Evolutionary conservation across 2,329 filamentous ascomycete genomes (phyloP).

Genomic region (Pseudocercospora eumusae): DNA sequence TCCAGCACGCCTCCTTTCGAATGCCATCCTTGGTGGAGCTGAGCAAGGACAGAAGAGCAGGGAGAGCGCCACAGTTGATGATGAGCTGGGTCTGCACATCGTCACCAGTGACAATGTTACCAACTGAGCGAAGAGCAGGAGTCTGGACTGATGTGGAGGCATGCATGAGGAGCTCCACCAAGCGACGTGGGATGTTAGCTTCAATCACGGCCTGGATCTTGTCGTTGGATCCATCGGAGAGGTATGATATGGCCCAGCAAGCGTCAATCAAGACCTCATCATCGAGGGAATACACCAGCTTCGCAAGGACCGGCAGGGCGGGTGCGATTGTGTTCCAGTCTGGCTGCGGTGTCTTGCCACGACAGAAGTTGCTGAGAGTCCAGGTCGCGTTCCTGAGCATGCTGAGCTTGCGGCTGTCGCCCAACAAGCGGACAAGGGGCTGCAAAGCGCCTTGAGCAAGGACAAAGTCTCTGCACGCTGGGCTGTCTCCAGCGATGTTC

Average conservation of each 20-base stretch:
- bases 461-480: slow-evolving; percentile 95
- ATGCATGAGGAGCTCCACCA: slow-evolving; percentile 97
- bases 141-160: slow-evolving; percentile 98
- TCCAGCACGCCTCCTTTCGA: slow-evolving; percentile 99
- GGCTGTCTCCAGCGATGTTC: slow-evolving; percentile 98
- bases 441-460: slow-evolving; percentile 86
- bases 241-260: slow-evolving; percentile 98
- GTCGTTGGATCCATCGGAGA: slow-evolving; percentile 96
- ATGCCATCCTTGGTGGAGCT: slow-evolving; percentile 99
- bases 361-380: slow-evolving; percentile 99
- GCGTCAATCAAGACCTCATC: slow-evolving; percentile 98
- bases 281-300: slow-evolving; percentile 97
- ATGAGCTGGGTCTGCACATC: slow-evolving; percentile 99
- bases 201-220: slow-evolving; percentile 99
- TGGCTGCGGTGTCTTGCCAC: slow-evolving; percentile 97
- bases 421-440: slow-evolving; percentile 83
- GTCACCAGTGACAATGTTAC: slow-evolving; percentile 98
- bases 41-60: slow-evolving; percentile 87
- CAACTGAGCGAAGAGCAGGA: slow-evolving; percentile 91
- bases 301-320: slow-evolving; percentile 89
- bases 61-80: slow-evolving; percentile 94
- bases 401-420: slow-evolving; percentile 97
- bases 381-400: slow-evolving; percentile 99
- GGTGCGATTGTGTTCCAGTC: slow-evolving; percentile 96
- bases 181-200: slow-evolving; percentile 90